Conservation (phyloP, 148 eudicot species). For the Rhododendron williamsianum region DNA sequence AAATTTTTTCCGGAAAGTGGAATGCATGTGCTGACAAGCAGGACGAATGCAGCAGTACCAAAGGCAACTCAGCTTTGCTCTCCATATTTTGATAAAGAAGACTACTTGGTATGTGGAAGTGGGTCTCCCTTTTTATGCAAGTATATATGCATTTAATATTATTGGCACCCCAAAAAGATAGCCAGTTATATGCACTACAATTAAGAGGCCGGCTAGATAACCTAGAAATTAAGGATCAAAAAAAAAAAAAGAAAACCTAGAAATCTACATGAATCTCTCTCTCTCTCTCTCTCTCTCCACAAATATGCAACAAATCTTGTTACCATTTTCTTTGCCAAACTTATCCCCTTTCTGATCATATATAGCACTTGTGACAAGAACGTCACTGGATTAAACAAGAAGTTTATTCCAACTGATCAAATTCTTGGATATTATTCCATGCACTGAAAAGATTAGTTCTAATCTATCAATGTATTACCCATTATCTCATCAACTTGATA, state of each 20-base stretch:
- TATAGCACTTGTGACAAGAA: not conserved
- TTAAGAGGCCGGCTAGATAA: conserved; percentile 3
- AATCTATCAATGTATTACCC: not conserved
- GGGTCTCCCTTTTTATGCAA: conserved; percentile 16
- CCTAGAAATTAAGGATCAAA: too few species aligned
- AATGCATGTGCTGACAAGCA: conserved; percentile 84
- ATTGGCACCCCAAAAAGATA: not conserved
- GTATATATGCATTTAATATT: not conserved
- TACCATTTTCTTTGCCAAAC: not conserved
- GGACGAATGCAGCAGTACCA: conserved; percentile 52
- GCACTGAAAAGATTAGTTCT: not conserved
- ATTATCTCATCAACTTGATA: not conserved
- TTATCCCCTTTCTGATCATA: conserved; percentile 2
- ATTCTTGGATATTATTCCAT: not conserved
- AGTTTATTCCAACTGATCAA: not conserved
- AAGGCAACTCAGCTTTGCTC: conserved; percentile 56
- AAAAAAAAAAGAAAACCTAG: too few species aligned
- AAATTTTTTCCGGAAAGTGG: conserved; percentile 47
- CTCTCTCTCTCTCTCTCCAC: not conserved
- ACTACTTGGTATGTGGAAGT: conserved; percentile 23
- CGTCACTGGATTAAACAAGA: not conserved
- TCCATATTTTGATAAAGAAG: conserved; percentile 16
- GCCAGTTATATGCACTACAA: not conserved
- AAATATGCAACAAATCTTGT: conserved; percentile 6
- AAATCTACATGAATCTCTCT: too few species aligned